Evolutionary conservation across 805 yeast species (phyloP).

Genomic region (Metschnikowia proteae): DNA sequence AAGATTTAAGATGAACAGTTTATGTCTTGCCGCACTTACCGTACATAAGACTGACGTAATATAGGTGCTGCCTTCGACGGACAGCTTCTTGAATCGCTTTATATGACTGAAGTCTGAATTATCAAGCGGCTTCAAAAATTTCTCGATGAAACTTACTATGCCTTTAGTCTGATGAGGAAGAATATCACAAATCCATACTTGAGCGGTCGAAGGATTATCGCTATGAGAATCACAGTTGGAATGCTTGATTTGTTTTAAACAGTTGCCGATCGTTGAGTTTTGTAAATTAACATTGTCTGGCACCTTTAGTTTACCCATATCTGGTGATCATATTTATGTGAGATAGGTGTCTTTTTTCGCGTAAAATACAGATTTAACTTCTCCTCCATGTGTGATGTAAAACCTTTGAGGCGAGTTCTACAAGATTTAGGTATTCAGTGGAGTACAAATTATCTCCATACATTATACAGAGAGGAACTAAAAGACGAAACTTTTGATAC

Average conservation of each 20-base stretch:
- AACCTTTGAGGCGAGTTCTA: neutral
- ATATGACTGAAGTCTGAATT: slow-evolving; percentile 36
- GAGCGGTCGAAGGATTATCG: slow-evolving; percentile 25
- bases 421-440: neutral
- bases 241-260: slow-evolving; percentile 44
- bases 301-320: slow-evolving; percentile 15
- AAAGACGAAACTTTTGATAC: neutral
- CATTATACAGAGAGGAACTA: neutral
- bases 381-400: neutral
- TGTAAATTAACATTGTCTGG: slow-evolving; percentile 40
- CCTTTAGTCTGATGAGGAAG: slow-evolving; percentile 33
- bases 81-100: slow-evolving; percentile 50
- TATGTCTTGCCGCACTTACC: slow-evolving; percentile 23
- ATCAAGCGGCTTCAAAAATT: slow-evolving; percentile 27
- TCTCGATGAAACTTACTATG: slow-evolving; percentile 25
- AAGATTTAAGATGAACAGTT: slow-evolving; percentile 24
- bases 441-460: neutral
- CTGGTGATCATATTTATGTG: neutral
- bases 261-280: slow-evolving; percentile 42
- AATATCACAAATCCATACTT: slow-evolving; percentile 50
- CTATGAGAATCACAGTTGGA: slow-evolving; percentile 11
- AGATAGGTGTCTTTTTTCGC: neutral
- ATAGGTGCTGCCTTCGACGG: neutral
- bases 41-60: slow-evolving; percentile 50
- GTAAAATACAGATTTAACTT: neutral